Base-by-base conservation (phyloP, 148 eudicot genomes). In the Silene latifolia region DNA sequence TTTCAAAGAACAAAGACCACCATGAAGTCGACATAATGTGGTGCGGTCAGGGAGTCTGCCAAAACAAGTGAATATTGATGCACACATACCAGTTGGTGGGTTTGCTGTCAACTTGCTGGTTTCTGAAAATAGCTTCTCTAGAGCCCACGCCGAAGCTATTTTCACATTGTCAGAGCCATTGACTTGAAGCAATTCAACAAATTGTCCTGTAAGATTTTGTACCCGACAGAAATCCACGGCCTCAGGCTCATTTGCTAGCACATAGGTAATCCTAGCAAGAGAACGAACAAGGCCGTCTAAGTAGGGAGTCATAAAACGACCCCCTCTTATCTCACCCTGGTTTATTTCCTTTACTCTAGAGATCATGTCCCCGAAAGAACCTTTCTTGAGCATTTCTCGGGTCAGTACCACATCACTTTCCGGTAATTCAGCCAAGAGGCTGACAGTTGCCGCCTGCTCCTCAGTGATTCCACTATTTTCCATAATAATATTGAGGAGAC, bases 141-240 rank as follows among this genome's bases (percentile, higher is more conserved):
- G 79, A n/a, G 98, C 93, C 81, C 84, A 76, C 25, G 98, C 98
- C 3, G 98, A 93, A 73, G 78, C 89, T 85, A 88, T 91, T 54
- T 91, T 96, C 11, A 93, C 92, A 69, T 91, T 91, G 67, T 93
- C 98, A 4, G 87, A 89, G 46, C 96, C 93, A n/a, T 85, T 88
- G 21, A 83, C 65, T 71, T 87, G 93, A 69, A 93, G 83, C 64
- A 93, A 79, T 47, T 93, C 97, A 3, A 80, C 77, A 82, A 93
- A 93, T 39, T 85, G 72, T 4, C 83, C 74, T 4, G 88, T 83
- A n/a, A 93, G 83, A 70, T 86, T 82, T 42, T 84, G 73, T 17
- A 86, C 87, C 15, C 85, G 88, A 58, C 98, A 90, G 17, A 93
- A 80, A 3, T 80, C 61, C 70, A 88, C 46, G 14, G 88, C 86